Evolutionary conservation across 2,329 filamentous ascomycete species (phyloP).

Genomic region (Hymenoscyphus infarciens): DNA sequence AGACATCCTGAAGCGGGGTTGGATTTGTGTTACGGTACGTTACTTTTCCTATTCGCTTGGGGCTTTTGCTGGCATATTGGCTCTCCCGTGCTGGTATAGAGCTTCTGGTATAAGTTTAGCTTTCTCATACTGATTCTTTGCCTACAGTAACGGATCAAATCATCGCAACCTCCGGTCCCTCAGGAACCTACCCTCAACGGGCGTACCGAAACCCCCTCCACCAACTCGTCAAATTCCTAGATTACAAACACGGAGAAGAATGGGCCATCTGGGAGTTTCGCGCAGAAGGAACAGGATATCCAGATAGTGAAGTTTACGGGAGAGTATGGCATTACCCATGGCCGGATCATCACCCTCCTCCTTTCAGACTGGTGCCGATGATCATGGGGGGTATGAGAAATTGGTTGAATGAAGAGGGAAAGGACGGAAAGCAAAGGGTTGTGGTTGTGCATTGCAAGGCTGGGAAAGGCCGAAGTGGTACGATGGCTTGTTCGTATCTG

Average conservation of each 20-base stretch:
- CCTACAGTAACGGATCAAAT: constrained; percentile 68
- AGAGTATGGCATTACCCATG: constrained; percentile 90
- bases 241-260: constrained; percentile 73
- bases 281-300: constrained; percentile 93
- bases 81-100: too few relatives aligned
- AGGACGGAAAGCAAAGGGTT: constrained; percentile 51
- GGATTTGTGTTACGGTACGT: constrained; percentile 76
- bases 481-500: constrained; percentile 81
- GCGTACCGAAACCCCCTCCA: constrained; percentile 94
- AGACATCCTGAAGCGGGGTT: constrained; percentile 83
- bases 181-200: constrained; percentile 81
- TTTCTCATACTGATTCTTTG: not conserved
- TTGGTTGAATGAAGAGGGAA: constrained; percentile 61
- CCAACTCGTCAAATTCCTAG: constrained; percentile 81
- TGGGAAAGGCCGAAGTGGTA: constrained; percentile 90
- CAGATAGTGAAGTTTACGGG: constrained; percentile 81
- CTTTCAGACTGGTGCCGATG: constrained; percentile 81
- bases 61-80: too few relatives aligned
- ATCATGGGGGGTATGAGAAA: constrained; percentile 91
- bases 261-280: constrained; percentile 99
- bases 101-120: too few relatives aligned
- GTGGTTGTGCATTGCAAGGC: constrained; percentile 96
- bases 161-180: constrained; percentile 75
- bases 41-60: not conserved
- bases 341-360: constrained; percentile 95